Percentiles rank a stretch among this genome's conserved stretches.
Evolutionary conservation across 225 moss, liverwort and hornwort species (phyloP).

Genomic region (Takakia lepidozioides): DNA sequence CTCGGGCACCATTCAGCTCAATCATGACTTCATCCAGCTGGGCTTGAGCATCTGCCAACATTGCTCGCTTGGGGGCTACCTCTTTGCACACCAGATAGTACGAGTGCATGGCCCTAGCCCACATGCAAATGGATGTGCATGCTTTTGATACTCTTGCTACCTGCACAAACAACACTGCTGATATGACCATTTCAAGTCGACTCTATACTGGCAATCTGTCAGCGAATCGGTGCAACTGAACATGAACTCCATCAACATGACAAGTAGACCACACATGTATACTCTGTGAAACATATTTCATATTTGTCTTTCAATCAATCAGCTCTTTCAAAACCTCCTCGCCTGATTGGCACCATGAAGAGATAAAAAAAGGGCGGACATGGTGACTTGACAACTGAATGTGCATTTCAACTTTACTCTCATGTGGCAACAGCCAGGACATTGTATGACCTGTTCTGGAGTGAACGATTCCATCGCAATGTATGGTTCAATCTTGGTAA

Average conservation of each 20-base stretch:
- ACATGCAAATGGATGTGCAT: conserved; percentile 95
- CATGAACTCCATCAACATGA: too few species aligned
- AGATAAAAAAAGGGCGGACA: too few species aligned
- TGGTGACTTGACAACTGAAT: too few species aligned
- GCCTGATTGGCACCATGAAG: too few species aligned
- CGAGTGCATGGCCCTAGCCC: conserved; percentile 91
- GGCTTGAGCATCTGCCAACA: conserved; percentile 66
- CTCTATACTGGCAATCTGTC: too few species aligned
- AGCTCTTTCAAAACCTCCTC: too few species aligned
- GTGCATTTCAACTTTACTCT: not conserved
- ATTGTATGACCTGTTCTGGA: conserved; percentile 71
- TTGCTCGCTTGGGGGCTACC: conserved; percentile 82
- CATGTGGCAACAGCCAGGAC: not conserved
- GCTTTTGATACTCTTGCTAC: conserved; percentile 89
- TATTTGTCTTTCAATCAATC: too few species aligned
- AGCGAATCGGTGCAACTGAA: too few species aligned
- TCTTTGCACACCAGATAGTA: conserved; percentile 79
- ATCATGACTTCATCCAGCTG: conserved; percentile 57
- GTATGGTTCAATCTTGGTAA: conserved; percentile 82
- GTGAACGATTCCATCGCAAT: conserved; percentile 85
- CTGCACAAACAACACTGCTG: too few species aligned
- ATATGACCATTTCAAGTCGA: too few species aligned
- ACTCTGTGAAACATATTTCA: too few species aligned
- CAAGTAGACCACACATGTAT: too few species aligned
- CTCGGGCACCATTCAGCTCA: conserved; percentile 59